Percentiles rank a stretch among this genome's conserved stretches.
phyloP scores from a whole-genome alignment of 2,329 filamentous ascomycete genomes.

The Penicillium sp. region DNA sequence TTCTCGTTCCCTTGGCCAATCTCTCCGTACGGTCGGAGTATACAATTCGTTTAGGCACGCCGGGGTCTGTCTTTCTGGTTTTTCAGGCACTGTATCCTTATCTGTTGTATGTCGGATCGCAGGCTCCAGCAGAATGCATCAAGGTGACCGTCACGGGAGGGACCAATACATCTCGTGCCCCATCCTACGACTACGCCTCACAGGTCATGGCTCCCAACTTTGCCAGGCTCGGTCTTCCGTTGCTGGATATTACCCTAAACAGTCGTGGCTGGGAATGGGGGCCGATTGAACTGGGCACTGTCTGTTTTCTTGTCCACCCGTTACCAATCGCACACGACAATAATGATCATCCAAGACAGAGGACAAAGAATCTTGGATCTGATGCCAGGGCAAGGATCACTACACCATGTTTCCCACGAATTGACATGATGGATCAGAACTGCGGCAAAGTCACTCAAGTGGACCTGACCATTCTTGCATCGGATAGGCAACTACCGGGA shows the following conservation, averaged over 20 bases:
- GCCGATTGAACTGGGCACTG: conserved; percentile 45
- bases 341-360: neutral
- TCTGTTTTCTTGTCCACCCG: conserved; percentile 50
- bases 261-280: conserved; percentile 56
- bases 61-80: conserved; percentile 55
- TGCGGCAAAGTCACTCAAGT: conserved; percentile 35
- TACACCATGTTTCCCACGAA: conserved; percentile 27
- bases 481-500: conserved; percentile 22
- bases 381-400: neutral
- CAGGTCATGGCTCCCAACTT: conserved; percentile 58
- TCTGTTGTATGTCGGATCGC: conserved; percentile 47
- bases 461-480: conserved; percentile 41
- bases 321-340: neutral
- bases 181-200: conserved; percentile 55
- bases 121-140: conserved; percentile 21
- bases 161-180: conserved; percentile 56
- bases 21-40: conserved; percentile 33
- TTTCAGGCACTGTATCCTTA: conserved; percentile 61
- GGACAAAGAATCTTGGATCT: neutral
- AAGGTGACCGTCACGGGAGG: conserved; percentile 54
- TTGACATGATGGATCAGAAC: conserved; percentile 31
- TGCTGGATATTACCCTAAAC: conserved; percentile 43
- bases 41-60: conserved; percentile 46
- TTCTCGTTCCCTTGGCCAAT: conserved; percentile 11
- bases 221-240: conserved; percentile 49